These are phyloP conservation scores for Acanthamoeba quina DNA, from an alignment of 208 protist species.

Conservation along the genomic window DNA sequence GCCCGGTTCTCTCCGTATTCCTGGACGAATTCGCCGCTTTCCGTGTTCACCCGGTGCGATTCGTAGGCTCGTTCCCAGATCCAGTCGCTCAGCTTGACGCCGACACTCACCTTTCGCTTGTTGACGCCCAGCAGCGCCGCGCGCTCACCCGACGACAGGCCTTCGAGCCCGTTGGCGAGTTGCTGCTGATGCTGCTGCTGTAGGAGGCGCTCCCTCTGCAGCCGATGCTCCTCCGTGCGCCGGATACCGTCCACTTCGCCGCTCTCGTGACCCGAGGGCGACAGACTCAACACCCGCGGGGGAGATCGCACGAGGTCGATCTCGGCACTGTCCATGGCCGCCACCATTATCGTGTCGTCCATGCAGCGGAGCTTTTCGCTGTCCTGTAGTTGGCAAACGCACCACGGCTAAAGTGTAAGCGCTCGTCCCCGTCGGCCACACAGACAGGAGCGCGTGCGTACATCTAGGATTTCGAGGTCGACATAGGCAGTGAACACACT, in stretches of 20 bases:
- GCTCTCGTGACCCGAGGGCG: background rate
- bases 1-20: background rate
- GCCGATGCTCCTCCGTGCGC: background rate
- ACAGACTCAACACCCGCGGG: background rate
- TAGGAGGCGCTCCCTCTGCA: background rate
- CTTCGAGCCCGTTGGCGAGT: background rate
- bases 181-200: background rate
- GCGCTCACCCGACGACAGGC: background rate
- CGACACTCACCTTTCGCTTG: background rate
- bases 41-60: background rate
- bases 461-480: background rate
- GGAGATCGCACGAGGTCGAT: background rate
- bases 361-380: background rate
- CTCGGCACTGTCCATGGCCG: constrained; percentile 27
- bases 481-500: constrained; percentile 53
- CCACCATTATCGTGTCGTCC: background rate
- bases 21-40: constrained; percentile 1
- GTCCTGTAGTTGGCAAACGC: background rate
- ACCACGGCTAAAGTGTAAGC: too few relatives aligned
- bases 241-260: constrained; percentile 5
- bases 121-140: constrained; percentile 11
- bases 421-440: too few relatives aligned
- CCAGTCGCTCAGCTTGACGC: constrained; percentile 32
- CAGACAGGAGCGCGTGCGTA: background rate
- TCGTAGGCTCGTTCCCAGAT: background rate